Evolutionary conservation across 2,329 filamentous ascomycete genomes (phyloP).

Genomic region (Dryadomyces quercivorus): DNA sequence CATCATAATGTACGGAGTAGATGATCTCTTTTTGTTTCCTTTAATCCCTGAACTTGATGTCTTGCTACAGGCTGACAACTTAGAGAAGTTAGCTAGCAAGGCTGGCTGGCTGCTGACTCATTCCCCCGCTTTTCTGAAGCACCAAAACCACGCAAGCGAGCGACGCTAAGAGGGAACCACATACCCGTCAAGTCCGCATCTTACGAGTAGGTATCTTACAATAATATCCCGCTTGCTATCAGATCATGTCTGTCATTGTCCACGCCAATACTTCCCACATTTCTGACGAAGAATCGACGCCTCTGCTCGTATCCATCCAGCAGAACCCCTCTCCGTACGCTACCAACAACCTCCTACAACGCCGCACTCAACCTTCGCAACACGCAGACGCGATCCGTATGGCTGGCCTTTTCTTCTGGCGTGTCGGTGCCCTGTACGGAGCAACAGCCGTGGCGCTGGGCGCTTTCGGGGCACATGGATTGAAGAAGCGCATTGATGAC

Average conservation of each 20-base stretch:
- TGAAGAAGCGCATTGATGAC: constrained; percentile 48
- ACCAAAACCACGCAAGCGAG: not conserved
- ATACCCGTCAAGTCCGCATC: no score
- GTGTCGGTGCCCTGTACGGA: constrained; percentile 49
- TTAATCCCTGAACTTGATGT: no score
- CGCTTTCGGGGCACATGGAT: constrained; percentile 56
- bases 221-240: no score
- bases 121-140: not conserved
- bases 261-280: constrained; percentile 2
- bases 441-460: constrained; percentile 48
- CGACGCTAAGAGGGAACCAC: no score
- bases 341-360: not conserved
- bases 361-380: not conserved
- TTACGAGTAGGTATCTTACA: no score
- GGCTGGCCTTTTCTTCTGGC: constrained; percentile 35
- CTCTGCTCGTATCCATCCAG: constrained; percentile 9
- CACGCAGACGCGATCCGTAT: not conserved
- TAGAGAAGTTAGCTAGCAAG: not conserved
- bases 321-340: not conserved
- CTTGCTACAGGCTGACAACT: no score
- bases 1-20: no score
- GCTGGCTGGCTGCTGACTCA: not conserved
- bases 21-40: no score
- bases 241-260: constrained; percentile 8
- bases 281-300: constrained; percentile 8